Base-by-base conservation (phyloP, 331 rosid species). In the Malus hybrid region DNA sequence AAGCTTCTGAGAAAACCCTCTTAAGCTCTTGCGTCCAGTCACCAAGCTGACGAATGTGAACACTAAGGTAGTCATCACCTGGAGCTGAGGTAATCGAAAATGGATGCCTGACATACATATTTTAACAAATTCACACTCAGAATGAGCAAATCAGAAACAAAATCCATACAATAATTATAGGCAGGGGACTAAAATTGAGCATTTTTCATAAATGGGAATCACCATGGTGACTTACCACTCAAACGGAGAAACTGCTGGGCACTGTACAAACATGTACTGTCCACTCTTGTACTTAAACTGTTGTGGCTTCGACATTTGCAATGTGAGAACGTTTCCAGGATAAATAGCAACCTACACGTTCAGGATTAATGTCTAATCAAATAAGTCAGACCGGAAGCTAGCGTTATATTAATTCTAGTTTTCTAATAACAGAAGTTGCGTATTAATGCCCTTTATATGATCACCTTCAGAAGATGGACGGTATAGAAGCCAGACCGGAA, bases 31-130 rank as follows among this genome's bases (percentile, higher is more conserved):
- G 97, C 48, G 99, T 95, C 99, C 99, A 95, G 76, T 95, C 99
- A 74, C 99, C 99, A 34, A 95, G 90, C 90, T 95, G 99, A 77
- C 99, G 88, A 70, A 95, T 95, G 87, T 95, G 99, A 84, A 95
- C 97, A 75, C 99, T 95, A 81, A 95, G 90, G 80, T 82, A 95
- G 86, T 90, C 93, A 72, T 95, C 99, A n/a, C 90, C 97, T 16
- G 99, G 99, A 79, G 99, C 93, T n/a, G 99, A 95, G 74, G 99
- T 95, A 66, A 95, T 95, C 34, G 99, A 95, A 87, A 95, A 95
- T 33, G 99, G 99, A 85, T 95, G 99, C 99, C 99, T 95, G 87
- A 24, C 66, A 61, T 71, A 39, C 80, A 73, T 42, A 42, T 75
- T 20, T 26, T 36, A 77, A 55, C 77, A 75, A 30, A 74, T 64